Percentiles rank a stretch among this genome's conserved stretches.
These are phyloP conservation scores for Boletus insuetus DNA, from an alignment of 768 basidiomycete species.

Conservation along the genomic window DNA sequence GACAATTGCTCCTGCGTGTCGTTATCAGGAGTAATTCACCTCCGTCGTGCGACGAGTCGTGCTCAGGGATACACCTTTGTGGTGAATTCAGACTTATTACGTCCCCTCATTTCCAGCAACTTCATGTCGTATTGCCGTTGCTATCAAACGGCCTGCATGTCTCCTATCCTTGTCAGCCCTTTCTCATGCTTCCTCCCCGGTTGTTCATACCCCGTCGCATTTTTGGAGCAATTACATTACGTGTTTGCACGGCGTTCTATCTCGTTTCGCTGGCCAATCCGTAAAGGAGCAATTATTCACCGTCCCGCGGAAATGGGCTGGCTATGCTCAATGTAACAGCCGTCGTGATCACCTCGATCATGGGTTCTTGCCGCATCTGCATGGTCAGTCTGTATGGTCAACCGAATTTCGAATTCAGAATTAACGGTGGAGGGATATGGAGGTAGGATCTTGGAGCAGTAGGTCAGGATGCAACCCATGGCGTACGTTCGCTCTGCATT, in stretches of 20 bases:
- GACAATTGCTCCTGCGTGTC: background rate
- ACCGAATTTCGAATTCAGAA: slow-evolving; percentile 9
- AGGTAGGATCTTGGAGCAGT: background rate
- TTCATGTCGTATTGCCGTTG: slow-evolving; percentile 2
- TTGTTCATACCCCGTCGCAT: slow-evolving; percentile 7
- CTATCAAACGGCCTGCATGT: slow-evolving; percentile 7
- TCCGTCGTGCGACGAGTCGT: background rate
- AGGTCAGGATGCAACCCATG: background rate
- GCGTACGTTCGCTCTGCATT: background rate
- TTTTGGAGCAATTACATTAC: slow-evolving; percentile 2
- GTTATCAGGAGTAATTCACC: background rate
- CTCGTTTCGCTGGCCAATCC: background rate
- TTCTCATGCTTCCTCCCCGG: slow-evolving; percentile 7
- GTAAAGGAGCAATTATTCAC: background rate
- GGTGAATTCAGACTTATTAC: slow-evolving; percentile 9
- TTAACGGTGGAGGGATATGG: background rate
- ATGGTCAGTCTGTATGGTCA: background rate
- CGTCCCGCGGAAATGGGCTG: slow-evolving; percentile 16
- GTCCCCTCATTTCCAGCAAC: slow-evolving; percentile 4
- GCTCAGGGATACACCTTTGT: slow-evolving; percentile 3
- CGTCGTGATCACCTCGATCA: background rate
- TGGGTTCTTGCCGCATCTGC: background rate
- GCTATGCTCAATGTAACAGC: slow-evolving; percentile 17
- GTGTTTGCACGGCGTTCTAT: slow-evolving; percentile 1
- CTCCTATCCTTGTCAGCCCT: background rate